Evolutionary conservation across 2,329 filamentous ascomycete species (phyloP).

Genomic region (Cordyceps militaris): DNA sequence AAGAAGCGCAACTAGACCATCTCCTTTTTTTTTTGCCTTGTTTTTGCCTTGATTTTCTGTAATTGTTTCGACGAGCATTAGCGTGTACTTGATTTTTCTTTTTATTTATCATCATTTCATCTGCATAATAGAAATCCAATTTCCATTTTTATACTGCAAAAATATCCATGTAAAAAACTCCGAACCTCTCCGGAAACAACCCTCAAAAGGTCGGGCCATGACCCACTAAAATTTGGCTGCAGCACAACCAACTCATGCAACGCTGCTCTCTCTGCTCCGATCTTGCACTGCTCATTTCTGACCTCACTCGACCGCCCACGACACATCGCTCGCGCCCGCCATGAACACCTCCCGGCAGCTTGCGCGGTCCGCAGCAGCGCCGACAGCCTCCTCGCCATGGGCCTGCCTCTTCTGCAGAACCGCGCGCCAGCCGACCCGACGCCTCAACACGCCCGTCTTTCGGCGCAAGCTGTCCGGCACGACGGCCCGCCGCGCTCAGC

Average conservation of each 20-base stretch:
- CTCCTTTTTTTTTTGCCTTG: background rate
- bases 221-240: constrained; percentile 11
- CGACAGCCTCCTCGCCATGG: constrained; percentile 25
- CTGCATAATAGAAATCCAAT: background rate
- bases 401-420: constrained; percentile 32
- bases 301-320: background rate
- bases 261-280: background rate
- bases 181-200: background rate
- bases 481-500: constrained; percentile 19
- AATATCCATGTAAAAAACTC: background rate
- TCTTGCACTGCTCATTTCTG: background rate
- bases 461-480: constrained; percentile 28
- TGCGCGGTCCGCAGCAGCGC: constrained; percentile 24
- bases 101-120: background rate
- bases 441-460: constrained; percentile 18
- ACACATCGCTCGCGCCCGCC: background rate
- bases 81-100: background rate
- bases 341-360: constrained; percentile 36
- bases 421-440: constrained; percentile 23
- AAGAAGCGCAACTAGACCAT: constrained; percentile 20
- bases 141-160: background rate
- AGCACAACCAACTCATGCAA: too few species aligned
- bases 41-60: background rate
- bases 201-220: constrained; percentile 1
- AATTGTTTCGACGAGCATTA: constrained; percentile 1